Conservation (phyloP, 306 rosid genomes). For the Gleditsia sinensis region DNA sequence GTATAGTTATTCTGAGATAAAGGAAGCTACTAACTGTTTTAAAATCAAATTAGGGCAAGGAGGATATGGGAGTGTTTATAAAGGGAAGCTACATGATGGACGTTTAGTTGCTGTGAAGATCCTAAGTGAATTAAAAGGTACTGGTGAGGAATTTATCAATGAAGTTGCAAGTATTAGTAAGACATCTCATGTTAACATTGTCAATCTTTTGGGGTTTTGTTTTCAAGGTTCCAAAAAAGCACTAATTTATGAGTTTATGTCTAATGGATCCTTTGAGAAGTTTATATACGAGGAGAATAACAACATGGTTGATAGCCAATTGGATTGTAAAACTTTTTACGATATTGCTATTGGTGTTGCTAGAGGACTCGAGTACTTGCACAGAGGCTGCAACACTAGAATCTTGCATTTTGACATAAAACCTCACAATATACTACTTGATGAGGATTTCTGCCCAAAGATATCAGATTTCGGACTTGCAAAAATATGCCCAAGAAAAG, state of each 20-base stretch:
- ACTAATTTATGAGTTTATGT: constrained; percentile 32
- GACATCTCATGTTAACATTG: constrained; percentile 36
- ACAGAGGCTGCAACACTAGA: constrained; percentile 13
- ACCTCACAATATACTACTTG: not conserved
- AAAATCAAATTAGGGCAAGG: constrained; percentile 37
- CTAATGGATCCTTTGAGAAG: constrained; percentile 38
- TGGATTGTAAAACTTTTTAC: constrained; percentile 21
- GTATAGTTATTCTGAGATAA: constrained; percentile 12
- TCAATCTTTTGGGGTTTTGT: constrained; percentile 17
- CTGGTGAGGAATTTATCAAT: constrained; percentile 43
- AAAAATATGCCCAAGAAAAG: not conserved
- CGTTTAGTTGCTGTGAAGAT: constrained; percentile 27
- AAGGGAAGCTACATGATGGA: constrained; percentile 16
- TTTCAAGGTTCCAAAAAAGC: constrained; percentile 24
- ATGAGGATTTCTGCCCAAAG: not conserved
- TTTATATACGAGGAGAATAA: constrained; percentile 3
- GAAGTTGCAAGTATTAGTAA: constrained; percentile 27
- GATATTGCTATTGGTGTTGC: constrained; percentile 33
- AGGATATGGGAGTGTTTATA: constrained; percentile 34
- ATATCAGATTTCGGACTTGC: not conserved
- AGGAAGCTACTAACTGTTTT: constrained; percentile 23
- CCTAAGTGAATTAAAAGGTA: constrained; percentile 21
- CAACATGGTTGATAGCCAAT: not conserved
- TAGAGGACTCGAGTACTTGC: constrained; percentile 22
- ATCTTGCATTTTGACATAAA: not conserved